Conservation (phyloP, 1,139 yeast genomes). For the Arxiozyma bovina region DNA sequence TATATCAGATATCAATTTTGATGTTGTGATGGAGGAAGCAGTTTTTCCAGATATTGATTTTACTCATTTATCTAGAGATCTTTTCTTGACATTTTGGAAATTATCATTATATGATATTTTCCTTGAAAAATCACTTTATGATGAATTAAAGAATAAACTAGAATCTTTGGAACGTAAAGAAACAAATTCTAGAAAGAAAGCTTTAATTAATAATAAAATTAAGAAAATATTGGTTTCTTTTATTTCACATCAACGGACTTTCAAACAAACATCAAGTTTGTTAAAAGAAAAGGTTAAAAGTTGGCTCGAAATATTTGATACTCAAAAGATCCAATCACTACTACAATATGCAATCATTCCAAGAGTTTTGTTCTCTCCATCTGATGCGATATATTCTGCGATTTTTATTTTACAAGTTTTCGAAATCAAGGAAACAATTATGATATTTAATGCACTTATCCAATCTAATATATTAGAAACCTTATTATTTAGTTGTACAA, state of each 20-base stretch:
- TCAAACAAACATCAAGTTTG: slow-evolving; percentile 25
- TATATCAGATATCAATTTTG: slow-evolving; percentile 17
- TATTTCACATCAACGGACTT: slow-evolving; percentile 29
- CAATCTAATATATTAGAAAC: slow-evolving; percentile 44
- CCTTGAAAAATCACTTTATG: slow-evolving; percentile 46
- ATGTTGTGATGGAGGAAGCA: slow-evolving; percentile 17
- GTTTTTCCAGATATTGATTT: slow-evolving; percentile 32
- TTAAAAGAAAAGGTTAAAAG: slow-evolving; percentile 29
- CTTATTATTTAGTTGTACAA: slow-evolving; percentile 61
- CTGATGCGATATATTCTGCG: slow-evolving; percentile 71
- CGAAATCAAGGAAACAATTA: slow-evolving; percentile 34
- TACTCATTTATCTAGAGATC: slow-evolving; percentile 34
- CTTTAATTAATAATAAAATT: slow-evolving; percentile 15
- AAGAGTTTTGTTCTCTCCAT: slow-evolving; percentile 67
- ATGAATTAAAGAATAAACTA: slow-evolving; percentile 38
- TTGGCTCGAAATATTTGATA: slow-evolving; percentile 16
- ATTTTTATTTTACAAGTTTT: slow-evolving; percentile 50
- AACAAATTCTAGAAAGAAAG: slow-evolving; percentile 16
- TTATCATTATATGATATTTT: slow-evolving; percentile 66
- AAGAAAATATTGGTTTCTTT: slow-evolving; percentile 28
- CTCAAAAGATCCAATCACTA: slow-evolving; percentile 33
- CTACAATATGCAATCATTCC: slow-evolving; percentile 67
- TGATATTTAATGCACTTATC: slow-evolving; percentile 44
- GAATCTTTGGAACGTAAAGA: slow-evolving; percentile 29
- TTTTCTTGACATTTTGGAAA: slow-evolving; percentile 66